These are phyloP conservation scores for Eutypa lata DNA, from an alignment of 2,329 filamentous ascomycete genomes.

Conservation along the genomic window DNA sequence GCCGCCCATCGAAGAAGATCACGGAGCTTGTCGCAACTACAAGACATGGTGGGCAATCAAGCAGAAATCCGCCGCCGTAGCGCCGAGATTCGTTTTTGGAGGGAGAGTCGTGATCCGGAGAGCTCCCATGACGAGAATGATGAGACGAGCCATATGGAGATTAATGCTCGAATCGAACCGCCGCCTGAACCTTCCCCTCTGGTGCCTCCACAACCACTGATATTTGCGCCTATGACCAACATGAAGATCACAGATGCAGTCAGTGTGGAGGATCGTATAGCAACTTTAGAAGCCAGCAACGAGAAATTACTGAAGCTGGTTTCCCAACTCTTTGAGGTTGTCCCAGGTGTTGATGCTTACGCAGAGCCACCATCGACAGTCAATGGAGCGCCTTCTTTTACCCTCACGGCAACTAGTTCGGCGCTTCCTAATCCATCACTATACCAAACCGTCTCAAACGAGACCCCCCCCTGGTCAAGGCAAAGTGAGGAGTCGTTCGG, in stretches of 20 bases:
- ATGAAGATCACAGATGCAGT: slow-evolving; percentile 58
- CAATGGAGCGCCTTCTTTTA: slow-evolving; percentile 17
- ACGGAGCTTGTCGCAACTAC: slow-evolving; percentile 55
- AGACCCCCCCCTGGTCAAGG: slow-evolving; percentile 23
- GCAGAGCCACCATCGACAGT: slow-evolving; percentile 21
- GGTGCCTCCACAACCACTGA: slow-evolving; percentile 49
- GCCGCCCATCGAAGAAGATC: slow-evolving; percentile 52
- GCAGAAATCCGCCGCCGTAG: slow-evolving; percentile 48
- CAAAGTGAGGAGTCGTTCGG: slow-evolving; percentile 42
- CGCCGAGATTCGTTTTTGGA: slow-evolving; percentile 63
- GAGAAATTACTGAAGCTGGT: slow-evolving; percentile 52
- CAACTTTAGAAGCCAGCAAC: slow-evolving; percentile 49
- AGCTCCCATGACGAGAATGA: slow-evolving; percentile 28
- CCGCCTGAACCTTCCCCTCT: slow-evolving; percentile 30
- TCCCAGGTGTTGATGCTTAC: slow-evolving; percentile 37
- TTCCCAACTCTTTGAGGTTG: slow-evolving; percentile 45
- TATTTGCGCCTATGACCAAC: slow-evolving; percentile 48
- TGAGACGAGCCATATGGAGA: slow-evolving; percentile 18
- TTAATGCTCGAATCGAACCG: slow-evolving; percentile 31
- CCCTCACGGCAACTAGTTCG: slow-evolving; percentile 22
- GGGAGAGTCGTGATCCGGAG: slow-evolving; percentile 55
- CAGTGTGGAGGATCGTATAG: slow-evolving; percentile 51
- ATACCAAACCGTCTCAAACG: slow-evolving; percentile 24
- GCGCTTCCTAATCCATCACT: slow-evolving; percentile 28
- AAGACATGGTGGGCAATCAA: slow-evolving; percentile 34